Conservation (phyloP, 2,329 filamentous ascomycete species). For the Colletotrichum siamense region DNA sequence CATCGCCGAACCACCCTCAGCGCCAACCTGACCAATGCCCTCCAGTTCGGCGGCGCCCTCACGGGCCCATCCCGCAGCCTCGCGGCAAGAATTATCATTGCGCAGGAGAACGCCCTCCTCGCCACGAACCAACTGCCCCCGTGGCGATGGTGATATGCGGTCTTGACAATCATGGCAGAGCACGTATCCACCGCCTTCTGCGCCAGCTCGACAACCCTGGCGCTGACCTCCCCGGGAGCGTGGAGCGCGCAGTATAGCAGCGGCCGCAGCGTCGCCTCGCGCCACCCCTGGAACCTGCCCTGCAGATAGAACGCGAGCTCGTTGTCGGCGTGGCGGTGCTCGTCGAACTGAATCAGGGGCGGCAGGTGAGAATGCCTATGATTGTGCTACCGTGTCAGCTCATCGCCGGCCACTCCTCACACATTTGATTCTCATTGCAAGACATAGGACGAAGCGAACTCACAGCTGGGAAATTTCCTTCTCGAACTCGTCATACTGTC, state of each 20-base stretch:
- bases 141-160: conserved; percentile 16
- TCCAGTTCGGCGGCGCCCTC: not conserved
- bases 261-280: conserved; percentile 20
- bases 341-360: conserved; percentile 11
- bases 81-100: conserved; percentile 12
- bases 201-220: conserved; percentile 4
- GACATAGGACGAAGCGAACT: not conserved
- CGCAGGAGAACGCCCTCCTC: conserved; percentile 4
- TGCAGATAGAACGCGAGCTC: conserved; percentile 20
- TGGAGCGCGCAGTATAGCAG: conserved; percentile 21
- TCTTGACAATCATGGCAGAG: not conserved
- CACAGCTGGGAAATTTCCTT: conserved; percentile 8
- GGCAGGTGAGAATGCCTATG: conserved; percentile 20
- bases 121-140: conserved; percentile 19
- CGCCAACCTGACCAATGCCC: not conserved
- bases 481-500: conserved; percentile 21
- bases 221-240: not conserved
- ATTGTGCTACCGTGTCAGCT: not conserved
- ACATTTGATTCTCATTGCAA: not conserved
- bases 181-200: conserved; percentile 11
- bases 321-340: conserved; percentile 6
- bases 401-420: not conserved
- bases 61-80: not conserved
- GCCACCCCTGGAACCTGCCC: conserved; percentile 18
- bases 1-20: not conserved